Percentiles rank a stretch among this genome's conserved stretches.
phyloP scores from a whole-genome alignment of 148 eudicot genomes.

The Chenopodium formosanum region DNA sequence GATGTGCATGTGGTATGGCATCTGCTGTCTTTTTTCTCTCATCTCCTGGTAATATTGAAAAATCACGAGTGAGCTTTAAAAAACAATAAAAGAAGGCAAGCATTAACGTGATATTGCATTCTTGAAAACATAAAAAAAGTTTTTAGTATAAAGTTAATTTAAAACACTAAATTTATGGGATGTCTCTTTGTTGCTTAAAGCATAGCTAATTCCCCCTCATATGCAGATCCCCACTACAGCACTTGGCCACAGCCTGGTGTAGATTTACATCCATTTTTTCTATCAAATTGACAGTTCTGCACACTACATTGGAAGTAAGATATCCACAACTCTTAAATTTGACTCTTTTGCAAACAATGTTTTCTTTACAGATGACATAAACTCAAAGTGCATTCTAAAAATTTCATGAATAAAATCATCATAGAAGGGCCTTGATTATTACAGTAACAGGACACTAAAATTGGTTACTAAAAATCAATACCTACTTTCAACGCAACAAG shows the following conservation, averaged over 20 bases:
- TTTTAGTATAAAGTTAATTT: neutral
- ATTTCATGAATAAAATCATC: neutral
- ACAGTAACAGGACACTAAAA: neutral
- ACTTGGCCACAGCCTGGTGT: neutral
- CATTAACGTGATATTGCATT: neutral
- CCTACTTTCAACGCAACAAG: neutral
- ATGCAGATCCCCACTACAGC: neutral
- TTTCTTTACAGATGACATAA: neutral
- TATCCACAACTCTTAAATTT: neutral
- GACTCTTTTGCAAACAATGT: neutral
- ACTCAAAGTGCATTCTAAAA: neutral
- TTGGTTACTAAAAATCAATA: neutral
- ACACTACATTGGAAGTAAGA: neutral
- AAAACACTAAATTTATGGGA: neutral
- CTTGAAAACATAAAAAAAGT: neutral
- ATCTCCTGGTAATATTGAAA: slow-evolving; percentile 51
- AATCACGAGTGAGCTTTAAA: neutral
- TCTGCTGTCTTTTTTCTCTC: slow-evolving; percentile 76
- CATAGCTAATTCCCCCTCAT: neutral
- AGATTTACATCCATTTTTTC: neutral
- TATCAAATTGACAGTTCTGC: neutral
- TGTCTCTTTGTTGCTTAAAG: neutral
- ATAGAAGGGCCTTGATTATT: too few relatives aligned
- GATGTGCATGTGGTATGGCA: slow-evolving; percentile 98
- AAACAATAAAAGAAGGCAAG: neutral